Evolutionary conservation across 345 rosid genomes (phyloP).

Genomic region (Euclidium syriacum): DNA sequence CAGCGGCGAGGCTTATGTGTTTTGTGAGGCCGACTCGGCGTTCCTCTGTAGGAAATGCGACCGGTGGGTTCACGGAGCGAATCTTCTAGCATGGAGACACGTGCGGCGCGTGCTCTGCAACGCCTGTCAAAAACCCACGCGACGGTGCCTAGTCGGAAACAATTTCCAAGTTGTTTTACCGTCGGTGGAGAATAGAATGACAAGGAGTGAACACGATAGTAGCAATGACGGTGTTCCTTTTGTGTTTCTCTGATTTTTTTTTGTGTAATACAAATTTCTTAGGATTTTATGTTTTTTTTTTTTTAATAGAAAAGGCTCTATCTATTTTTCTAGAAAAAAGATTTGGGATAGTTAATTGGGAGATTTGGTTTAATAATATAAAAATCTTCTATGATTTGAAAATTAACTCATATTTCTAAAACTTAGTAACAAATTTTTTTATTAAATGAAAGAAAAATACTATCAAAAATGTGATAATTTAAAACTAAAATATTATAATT

Average conservation of each 20-base stretch:
- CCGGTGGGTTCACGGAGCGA: slow-evolving; percentile 69
- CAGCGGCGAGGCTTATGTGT: slow-evolving; percentile 45
- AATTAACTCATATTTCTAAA: too few species aligned
- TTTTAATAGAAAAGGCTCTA: neutral
- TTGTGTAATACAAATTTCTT: slow-evolving; percentile 3
- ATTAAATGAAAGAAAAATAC: too few species aligned
- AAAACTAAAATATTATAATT: too few species aligned
- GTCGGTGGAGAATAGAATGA: neutral
- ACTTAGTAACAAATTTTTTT: too few species aligned
- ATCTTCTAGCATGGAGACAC: slow-evolving; percentile 77
- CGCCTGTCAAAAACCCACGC: slow-evolving; percentile 58
- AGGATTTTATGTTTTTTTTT: slow-evolving; percentile 5
- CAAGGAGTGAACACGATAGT: slow-evolving; percentile 23
- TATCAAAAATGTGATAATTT: too few species aligned
- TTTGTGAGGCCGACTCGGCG: slow-evolving; percentile 82
- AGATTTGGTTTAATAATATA: too few species aligned
- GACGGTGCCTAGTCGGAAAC: slow-evolving; percentile 49
- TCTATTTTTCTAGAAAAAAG: slow-evolving; percentile 1
- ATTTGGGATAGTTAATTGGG: neutral
- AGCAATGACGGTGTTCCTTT: slow-evolving; percentile 37
- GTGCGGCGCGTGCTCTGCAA: slow-evolving; percentile 63
- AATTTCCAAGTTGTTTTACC: slow-evolving; percentile 31
- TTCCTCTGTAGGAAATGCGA: slow-evolving; percentile 66
- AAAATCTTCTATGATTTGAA: too few species aligned
- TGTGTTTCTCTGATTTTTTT: slow-evolving; percentile 50